Base-by-base conservation (phyloP, 345 rosid species). In the Raphanus sativus region DNA sequence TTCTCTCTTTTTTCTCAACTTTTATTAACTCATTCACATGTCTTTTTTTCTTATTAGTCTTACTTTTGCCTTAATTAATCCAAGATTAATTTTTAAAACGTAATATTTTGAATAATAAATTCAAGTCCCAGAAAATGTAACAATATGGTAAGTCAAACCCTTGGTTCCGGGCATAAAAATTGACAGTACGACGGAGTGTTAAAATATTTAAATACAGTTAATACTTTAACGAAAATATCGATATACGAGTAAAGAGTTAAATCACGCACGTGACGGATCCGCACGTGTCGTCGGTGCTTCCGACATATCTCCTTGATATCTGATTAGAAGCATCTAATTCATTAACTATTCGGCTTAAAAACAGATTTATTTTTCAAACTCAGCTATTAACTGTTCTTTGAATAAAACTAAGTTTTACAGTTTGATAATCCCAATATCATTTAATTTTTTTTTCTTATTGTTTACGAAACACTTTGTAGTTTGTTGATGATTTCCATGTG, bases 281-380 rank as follows among this genome's bases (percentile, higher is more conserved):
- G 79, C 79, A 80, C 79, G 79, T 80, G 73, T 65, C 80, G 80
- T 56, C 76, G 69, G 77, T 69, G 76, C 74, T 71, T 64, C 69
- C 75, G 67, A 67, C 74, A 70, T 50, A 70, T 74, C 72, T 69
- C 81, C 81, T 55, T 11, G 2, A 78, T 76, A 85, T 83, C 82
- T 71, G 80, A 75, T 75, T 77, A 61, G 85, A 81, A 89, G 83
- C 85, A 71, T 90, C 95, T 81, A 75, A 86, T 65, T 80, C 68
- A 12, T 83, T 65, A 77, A 77, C 54, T 42, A 80, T 40, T 75
- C 83, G 73, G 24, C 34, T 13, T 69, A n/a, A n/a, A n/a, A n/a
- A n/a, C n/a, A n/a, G n/a, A n/a, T 59, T 76, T 70, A 70, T 38
- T 67, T 38, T 32, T 10, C 6, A 58, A 67, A 77, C 50, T 32